Evolutionary conservation across 139 green algal genomes (phyloP), one percentile per base, ranked within the genome.

Genomic region (Chlorella sp.): DNA sequence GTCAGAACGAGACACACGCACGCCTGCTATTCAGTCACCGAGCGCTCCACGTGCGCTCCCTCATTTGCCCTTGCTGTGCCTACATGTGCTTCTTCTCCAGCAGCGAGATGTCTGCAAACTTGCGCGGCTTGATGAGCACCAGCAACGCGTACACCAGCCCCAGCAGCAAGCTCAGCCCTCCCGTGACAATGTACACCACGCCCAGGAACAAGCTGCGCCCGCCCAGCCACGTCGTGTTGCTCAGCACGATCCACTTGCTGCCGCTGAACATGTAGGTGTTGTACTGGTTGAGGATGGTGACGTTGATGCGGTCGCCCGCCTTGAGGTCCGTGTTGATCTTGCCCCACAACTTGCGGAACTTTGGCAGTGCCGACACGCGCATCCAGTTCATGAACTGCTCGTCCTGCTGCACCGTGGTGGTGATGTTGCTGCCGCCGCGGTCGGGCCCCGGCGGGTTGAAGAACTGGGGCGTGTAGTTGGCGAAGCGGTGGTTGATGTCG

Each of bases 301-400:
- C 24, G 17, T 64, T 64, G 55, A 64, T 30, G 6, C 4, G 4
- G 55, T 86, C 80, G 6, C 77, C 79, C 23, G 30, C 42, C 27
- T 80, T 65, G 5, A 88, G 78, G 60, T 82, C 71, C 0, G 31
- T 35, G 23, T 71, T 24, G 30, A 88, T 86, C 27, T 68, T 71
- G 31, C 83, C 86, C 79, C 82, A 91, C 59, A 89, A 66, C 78
- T 91, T 91, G 29, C 83, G 70, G 72, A 91, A 89, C 0, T 31
- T 73, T 0, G 86, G 80, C 71, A 91, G 69, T 2, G 91, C 89
- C 10, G 88, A 86, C 5, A 91, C 87, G 31, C 93, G 82, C 93
- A 97, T 95, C 95, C 95, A 99, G 34, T 97, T 91, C 60, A 98
- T 92, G 76, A 98, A 93, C 36, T 94, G 92, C 85, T 99, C 82